These are phyloP conservation scores for Phaeosphaeriaceae sp. DNA, from an alignment of 2,329 filamentous ascomycete species.

Conservation along the genomic window DNA sequence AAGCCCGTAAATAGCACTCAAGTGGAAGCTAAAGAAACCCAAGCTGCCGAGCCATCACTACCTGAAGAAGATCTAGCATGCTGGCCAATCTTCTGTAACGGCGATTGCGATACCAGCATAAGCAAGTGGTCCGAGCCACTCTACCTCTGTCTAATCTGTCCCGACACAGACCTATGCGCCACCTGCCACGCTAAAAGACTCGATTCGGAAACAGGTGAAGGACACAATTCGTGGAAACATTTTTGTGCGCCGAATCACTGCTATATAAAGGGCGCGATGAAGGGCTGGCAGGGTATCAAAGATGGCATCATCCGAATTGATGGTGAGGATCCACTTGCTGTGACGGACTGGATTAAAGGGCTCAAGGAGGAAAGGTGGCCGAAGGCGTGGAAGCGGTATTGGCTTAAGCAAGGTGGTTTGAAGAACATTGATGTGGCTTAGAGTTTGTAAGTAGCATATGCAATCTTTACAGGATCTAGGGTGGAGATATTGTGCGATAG, in stretches of 20 bases:
- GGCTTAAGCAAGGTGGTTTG: conserved; percentile 17
- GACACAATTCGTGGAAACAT: conserved; percentile 10
- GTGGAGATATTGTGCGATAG: too few relatives aligned
- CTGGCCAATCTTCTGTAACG: background rate
- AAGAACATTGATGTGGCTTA: conserved; percentile 22
- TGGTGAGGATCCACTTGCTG: conserved; percentile 7
- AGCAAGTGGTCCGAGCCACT: background rate
- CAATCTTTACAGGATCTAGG: too few relatives aligned
- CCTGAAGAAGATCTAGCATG: background rate
- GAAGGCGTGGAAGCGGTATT: conserved; percentile 26
- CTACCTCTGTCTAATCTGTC: background rate
- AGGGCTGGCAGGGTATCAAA: background rate
- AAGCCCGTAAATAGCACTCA: too few relatives aligned
- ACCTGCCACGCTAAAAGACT: background rate
- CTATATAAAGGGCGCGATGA: background rate
- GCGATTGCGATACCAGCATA: background rate
- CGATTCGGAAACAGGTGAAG: conserved; percentile 6
- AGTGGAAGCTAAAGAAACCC: too few relatives aligned
- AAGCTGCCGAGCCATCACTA: too few relatives aligned
- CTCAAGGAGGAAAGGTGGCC: conserved; percentile 26
- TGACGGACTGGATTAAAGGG: conserved; percentile 21
- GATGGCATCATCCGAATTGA: background rate
- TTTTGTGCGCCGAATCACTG: background rate
- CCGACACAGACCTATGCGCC: background rate
- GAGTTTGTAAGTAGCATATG: too few relatives aligned